Conservation (phyloP, 2,329 filamentous ascomycete genomes). For the Xylariaceae sp. region DNA sequence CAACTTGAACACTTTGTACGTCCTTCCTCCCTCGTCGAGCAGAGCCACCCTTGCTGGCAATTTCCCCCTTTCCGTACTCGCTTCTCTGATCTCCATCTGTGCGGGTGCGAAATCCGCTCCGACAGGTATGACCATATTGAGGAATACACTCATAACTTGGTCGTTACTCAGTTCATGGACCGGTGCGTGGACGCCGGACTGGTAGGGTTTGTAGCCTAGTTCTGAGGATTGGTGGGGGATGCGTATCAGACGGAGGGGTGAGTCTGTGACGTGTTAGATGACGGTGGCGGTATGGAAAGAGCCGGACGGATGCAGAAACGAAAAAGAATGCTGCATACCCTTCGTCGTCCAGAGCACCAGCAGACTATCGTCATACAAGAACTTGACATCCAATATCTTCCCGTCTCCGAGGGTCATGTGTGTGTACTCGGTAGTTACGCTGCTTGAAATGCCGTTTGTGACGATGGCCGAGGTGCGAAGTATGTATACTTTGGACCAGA, state of each 20-base stretch:
- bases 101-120: slow-evolving; percentile 37
- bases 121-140: slow-evolving; percentile 26
- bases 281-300: background rate
- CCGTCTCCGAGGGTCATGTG: slow-evolving; percentile 39
- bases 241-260: slow-evolving; percentile 27
- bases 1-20: slow-evolving; percentile 46
- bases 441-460: slow-evolving; percentile 56
- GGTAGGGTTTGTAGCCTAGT: slow-evolving; percentile 36
- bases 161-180: slow-evolving; percentile 28
- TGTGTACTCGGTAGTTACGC: slow-evolving; percentile 35
- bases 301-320: background rate
- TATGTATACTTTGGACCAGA: slow-evolving; percentile 46
- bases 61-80: slow-evolving; percentile 40
- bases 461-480: slow-evolving; percentile 52
- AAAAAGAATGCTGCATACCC: slow-evolving; percentile 30
- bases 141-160: slow-evolving; percentile 28
- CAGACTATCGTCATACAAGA: slow-evolving; percentile 59
- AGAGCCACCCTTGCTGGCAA: slow-evolving; percentile 49
- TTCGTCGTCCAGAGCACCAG: slow-evolving; percentile 52
- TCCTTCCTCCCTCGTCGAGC: slow-evolving; percentile 45
- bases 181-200: slow-evolving; percentile 10
- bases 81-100: slow-evolving; percentile 50
- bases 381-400: slow-evolving; percentile 60
- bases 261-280: slow-evolving; percentile 13
- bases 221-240: slow-evolving; percentile 36